Evolutionary conservation across 768 basidiomycete species (phyloP), one percentile per base, ranked within the genome.

Genomic region (Fomitopsis serialis): DNA sequence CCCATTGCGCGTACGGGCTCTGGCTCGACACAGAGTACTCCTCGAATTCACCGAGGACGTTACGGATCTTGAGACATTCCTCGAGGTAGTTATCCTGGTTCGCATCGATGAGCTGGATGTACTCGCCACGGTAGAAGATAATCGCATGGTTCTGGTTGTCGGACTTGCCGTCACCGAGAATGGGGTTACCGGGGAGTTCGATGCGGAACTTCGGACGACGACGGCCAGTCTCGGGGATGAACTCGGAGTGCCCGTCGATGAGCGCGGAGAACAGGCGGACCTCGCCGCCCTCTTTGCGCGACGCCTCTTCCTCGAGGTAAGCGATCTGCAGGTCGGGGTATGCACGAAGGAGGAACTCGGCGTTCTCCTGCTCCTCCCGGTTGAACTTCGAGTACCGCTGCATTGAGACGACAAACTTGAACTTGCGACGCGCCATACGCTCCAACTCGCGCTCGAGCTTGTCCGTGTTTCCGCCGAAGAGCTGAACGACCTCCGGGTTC

Each of bases 121-220:
- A 99, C 73, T 98, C 97, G 62, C 97, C 97, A 56, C 97, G 92
- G 73, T 98, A 98, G 77, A 98, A 99, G 70, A 99, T 85, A 70
- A 99, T 95, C 25, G 97, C 96, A 62, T 99, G 97, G 70, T 99
- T 98, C 80, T 98, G 97, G 72, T 99, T 99, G 76, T 99, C 97
- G 23, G 93, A 96, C 73, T 99, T 99, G 54, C 97, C 97, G 65
- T 99, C 97, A 55, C 96, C 97, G 48, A 98, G 81, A 74, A 99
- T 99, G 1, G 97, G 97, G 74, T 99, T 99, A 23, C 97, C 97
- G 43, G 97, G 97, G 15, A 98, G 78, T 72, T 99, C 96, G 68
- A 99, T 92, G 54, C 95, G 85, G 83, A 98, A 99, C 75, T 99
- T 99, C 62, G 97, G 96, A 32, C 87, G 75, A 43, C 97, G 81